Percentiles rank a stretch among this genome's conserved stretches.
Evolutionary conservation across 345 rosid species (phyloP).

Genomic region (Xanthoceras sorbifolium): DNA sequence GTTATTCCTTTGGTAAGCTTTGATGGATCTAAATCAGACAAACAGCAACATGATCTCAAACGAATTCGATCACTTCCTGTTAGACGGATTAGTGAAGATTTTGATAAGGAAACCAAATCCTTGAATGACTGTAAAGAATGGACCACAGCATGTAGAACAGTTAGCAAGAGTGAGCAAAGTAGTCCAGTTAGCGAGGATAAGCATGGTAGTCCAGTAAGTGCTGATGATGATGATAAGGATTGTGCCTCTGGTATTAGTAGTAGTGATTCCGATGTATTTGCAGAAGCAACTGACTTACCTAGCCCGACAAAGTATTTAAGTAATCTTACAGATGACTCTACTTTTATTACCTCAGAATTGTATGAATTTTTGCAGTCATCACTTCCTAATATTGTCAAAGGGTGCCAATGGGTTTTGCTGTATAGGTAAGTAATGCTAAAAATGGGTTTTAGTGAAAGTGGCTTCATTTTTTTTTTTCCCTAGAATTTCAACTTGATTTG

Average conservation of each 20-base stretch:
- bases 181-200: constrained; percentile 17
- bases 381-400: constrained; percentile 87
- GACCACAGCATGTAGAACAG: constrained; percentile 12
- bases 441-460: constrained; percentile 4
- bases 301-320: constrained; percentile 39
- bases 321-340: constrained; percentile 57
- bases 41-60: constrained; percentile 37
- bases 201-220: constrained; percentile 13
- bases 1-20: constrained; percentile 33
- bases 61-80: constrained; percentile 48
- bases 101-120: constrained; percentile 29
- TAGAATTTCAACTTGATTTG: constrained; percentile 33
- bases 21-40: constrained; percentile 42
- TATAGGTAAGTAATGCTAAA: constrained; percentile 61
- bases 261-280: constrained; percentile 43
- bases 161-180: constrained; percentile 10
- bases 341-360: constrained; percentile 62
- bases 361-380: constrained; percentile 71
- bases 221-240: constrained; percentile 9
- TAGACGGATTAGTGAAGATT: constrained; percentile 41
- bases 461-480: not conserved
- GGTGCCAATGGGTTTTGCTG: constrained; percentile 80
- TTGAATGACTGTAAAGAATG: constrained; percentile 32
- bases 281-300: constrained; percentile 43
- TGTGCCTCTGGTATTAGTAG: constrained; percentile 39